Evolutionary conservation across 2,329 filamentous ascomycete genomes (phyloP).

Genomic region (Emmonsia crescens): DNA sequence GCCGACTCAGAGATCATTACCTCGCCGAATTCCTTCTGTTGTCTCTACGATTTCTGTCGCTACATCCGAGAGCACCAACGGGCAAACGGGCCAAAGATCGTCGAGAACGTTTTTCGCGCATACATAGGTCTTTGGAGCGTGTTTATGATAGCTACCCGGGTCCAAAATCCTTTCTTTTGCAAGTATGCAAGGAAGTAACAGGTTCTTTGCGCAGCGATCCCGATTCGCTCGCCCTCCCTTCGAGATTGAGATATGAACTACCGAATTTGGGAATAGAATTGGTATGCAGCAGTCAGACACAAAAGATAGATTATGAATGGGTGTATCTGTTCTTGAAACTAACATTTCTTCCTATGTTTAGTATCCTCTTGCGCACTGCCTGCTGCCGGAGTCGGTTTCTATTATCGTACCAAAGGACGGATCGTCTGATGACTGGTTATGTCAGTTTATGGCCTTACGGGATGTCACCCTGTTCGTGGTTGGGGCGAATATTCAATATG

Average conservation of each 20-base stretch:
- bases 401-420: constrained; percentile 23
- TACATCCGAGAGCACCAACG: constrained; percentile 29
- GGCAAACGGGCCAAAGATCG: constrained; percentile 26
- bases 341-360: constrained; percentile 9
- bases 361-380: constrained; percentile 30
- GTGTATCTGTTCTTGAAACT: not conserved
- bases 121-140: constrained; percentile 29
- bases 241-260: constrained; percentile 23
- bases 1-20: constrained; percentile 27
- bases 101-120: constrained; percentile 29
- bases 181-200: constrained; percentile 29
- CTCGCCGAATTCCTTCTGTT: constrained; percentile 30
- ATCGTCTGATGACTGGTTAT: constrained; percentile 26
- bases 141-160: constrained; percentile 33
- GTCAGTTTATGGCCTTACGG: constrained; percentile 30
- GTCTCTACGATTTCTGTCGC: constrained; percentile 28
- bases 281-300: constrained; percentile 17
- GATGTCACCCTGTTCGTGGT: constrained; percentile 32
- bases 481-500: constrained; percentile 31
- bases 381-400: constrained; percentile 26
- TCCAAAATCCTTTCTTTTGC: constrained; percentile 30
- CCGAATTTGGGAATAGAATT: constrained; percentile 30
- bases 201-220: constrained; percentile 26
- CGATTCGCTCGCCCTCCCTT: constrained; percentile 25
- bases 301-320: not conserved